Percentiles rank a stretch among this genome's conserved stretches.
Conservation (phyloP, 1,284 basidiomycete species). For the Trichosporon ovoides region DNA sequence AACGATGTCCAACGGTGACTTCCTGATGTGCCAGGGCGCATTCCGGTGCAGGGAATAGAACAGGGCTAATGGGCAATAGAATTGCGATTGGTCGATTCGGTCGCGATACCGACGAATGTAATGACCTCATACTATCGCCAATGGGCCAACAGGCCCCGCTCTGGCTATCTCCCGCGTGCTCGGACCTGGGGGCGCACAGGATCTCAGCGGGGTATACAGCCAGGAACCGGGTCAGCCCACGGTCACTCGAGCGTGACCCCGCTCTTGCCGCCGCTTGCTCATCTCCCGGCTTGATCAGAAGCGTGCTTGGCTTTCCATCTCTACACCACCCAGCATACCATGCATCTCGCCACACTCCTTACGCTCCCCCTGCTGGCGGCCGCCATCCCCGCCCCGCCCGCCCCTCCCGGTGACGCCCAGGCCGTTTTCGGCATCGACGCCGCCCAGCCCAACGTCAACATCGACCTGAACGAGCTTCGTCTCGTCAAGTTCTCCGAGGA, state of each 20-base stretch:
- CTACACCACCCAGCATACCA: slow-evolving; percentile 13
- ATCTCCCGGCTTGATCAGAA: neutral
- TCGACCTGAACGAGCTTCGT: slow-evolving; percentile 64
- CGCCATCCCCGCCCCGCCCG: slow-evolving; percentile 29
- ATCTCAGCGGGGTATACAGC: too few relatives aligned
- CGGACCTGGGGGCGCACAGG: too few relatives aligned
- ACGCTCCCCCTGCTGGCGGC: slow-evolving; percentile 34
- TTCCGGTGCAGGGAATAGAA: too few relatives aligned
- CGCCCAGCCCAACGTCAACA: slow-evolving; percentile 21
- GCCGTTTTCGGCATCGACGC: neutral
- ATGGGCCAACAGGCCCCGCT: too few relatives aligned
- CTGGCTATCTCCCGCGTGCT: too few relatives aligned
- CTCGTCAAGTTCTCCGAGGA: slow-evolving; percentile 68
- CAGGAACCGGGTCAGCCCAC: neutral
- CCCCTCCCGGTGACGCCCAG: neutral
- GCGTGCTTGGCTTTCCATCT: neutral
- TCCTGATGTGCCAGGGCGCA: too few relatives aligned
- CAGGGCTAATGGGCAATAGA: too few relatives aligned
- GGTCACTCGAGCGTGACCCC: neutral
- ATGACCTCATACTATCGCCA: too few relatives aligned
- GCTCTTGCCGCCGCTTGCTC: neutral
- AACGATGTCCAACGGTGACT: too few relatives aligned
- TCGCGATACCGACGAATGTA: too few relatives aligned
- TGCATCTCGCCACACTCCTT: slow-evolving; percentile 36
- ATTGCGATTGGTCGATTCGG: too few relatives aligned